Conservation (phyloP, 2,329 filamentous ascomycete species). For the Fonsecaea pugnacius region DNA sequence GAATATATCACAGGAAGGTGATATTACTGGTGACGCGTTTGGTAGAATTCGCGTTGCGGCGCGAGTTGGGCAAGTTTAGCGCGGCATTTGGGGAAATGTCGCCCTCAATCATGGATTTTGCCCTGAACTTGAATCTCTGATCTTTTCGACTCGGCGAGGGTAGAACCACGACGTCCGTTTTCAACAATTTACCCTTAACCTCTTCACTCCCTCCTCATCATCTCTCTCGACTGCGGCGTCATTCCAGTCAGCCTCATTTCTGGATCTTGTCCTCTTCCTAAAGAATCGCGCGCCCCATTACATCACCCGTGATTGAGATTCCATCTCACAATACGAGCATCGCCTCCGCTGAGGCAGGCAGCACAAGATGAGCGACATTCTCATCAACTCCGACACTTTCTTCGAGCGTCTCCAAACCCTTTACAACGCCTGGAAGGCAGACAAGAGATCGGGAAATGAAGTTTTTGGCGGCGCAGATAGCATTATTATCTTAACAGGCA, state of each 20-base stretch:
- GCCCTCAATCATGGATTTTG: background rate
- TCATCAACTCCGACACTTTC: constrained; percentile 92
- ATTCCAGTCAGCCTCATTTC: background rate
- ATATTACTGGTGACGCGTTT: background rate
- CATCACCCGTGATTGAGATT: background rate
- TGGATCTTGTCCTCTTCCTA: background rate
- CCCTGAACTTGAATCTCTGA: background rate
- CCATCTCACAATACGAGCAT: background rate
- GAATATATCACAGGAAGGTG: background rate
- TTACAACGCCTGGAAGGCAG: constrained; percentile 90
- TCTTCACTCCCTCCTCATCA: background rate
- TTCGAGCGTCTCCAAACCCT: constrained; percentile 90
- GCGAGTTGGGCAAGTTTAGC: background rate
- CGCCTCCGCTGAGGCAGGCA: constrained; percentile 31
- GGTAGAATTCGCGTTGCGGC: background rate
- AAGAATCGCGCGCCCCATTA: background rate
- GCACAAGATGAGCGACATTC: constrained; percentile 71
- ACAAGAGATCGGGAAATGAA: constrained; percentile 77
- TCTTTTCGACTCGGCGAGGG: constrained; percentile 1
- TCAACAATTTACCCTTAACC: background rate
- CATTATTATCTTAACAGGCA: constrained; percentile 89
- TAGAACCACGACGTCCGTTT: background rate
- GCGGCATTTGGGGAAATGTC: constrained; percentile 4
- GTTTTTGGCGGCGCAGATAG: constrained; percentile 85
- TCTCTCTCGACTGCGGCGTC: background rate